These are phyloP conservation scores for Collybiopsis luxurians DNA, from an alignment of 768 basidiomycete species.

Conservation along the genomic window DNA sequence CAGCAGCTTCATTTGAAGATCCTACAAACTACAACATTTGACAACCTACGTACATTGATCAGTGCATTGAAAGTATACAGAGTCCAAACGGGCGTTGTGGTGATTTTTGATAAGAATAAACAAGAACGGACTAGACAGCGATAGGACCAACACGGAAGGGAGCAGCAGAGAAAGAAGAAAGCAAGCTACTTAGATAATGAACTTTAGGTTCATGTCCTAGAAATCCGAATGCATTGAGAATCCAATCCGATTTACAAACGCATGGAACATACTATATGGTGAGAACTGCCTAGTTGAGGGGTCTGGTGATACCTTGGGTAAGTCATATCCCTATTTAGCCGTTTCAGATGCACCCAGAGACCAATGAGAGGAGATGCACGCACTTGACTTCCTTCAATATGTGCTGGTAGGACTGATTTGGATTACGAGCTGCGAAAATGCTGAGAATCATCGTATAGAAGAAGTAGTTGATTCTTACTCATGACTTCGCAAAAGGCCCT, in stretches of 20 bases:
- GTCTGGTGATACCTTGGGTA: constrained; percentile 64
- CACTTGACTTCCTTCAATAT: constrained; percentile 58
- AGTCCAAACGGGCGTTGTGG: too few species aligned
- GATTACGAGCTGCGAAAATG: constrained; percentile 26
- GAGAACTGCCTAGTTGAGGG: constrained; percentile 72
- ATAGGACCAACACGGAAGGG: too few species aligned
- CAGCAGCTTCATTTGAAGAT: too few species aligned
- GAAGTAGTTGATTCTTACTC: constrained; percentile 26
- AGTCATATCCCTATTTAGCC: constrained; percentile 43
- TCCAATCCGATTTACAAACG: background rate
- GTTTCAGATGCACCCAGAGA: background rate
- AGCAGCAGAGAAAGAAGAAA: background rate
- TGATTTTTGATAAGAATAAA: too few species aligned
- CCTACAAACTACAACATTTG: background rate
- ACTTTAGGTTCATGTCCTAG: constrained; percentile 10
- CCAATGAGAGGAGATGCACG: constrained; percentile 7
- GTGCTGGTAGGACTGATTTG: constrained; percentile 63
- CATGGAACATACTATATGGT: constrained; percentile 49
- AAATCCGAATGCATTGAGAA: background rate
- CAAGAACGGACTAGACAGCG: too few species aligned
- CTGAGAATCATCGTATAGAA: background rate
- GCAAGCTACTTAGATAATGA: constrained; percentile 10
- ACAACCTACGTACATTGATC: too few species aligned
- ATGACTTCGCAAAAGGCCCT: constrained; percentile 63
- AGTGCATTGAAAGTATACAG: too few species aligned